phyloP scores from a whole-genome alignment of 495 filamentous ascomycete species.

The Penicillium salamii region DNA sequence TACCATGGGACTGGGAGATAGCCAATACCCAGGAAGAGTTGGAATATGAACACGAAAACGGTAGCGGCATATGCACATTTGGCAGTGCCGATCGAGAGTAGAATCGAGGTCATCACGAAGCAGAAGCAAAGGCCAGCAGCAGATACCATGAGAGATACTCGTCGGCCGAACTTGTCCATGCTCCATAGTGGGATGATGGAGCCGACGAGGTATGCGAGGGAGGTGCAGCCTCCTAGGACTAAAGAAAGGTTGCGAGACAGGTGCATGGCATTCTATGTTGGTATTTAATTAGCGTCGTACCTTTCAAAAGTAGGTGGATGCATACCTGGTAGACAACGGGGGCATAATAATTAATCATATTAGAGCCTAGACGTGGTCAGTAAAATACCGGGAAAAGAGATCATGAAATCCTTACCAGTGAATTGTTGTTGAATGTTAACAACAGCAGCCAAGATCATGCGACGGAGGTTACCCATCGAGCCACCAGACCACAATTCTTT shows the following conservation, averaged over 20 bases:
- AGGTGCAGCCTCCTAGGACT: constrained; percentile 50
- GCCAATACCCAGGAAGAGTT: constrained; percentile 47
- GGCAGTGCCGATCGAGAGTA: constrained; percentile 24
- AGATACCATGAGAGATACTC: constrained; percentile 47
- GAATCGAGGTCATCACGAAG: constrained; percentile 34
- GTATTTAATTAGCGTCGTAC: background rate
- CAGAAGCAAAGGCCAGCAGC: constrained; percentile 44
- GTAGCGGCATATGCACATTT: constrained; percentile 37
- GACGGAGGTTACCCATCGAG: constrained; percentile 37
- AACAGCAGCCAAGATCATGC: constrained; percentile 33
- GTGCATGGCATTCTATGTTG: constrained; percentile 39
- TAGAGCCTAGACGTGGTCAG: constrained; percentile 36
- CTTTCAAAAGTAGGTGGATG: background rate
- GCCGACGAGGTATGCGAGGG: constrained; percentile 35
- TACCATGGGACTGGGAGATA: constrained; percentile 50
- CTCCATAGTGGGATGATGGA: constrained; percentile 34
- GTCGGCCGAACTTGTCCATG: constrained; percentile 53
- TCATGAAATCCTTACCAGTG: constrained; percentile 16
- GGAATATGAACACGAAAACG: constrained; percentile 47
- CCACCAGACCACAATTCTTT: constrained; percentile 36
- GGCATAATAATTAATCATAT: constrained; percentile 52
- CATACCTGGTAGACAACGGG: constrained; percentile 42
- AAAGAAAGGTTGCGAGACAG: constrained; percentile 49
- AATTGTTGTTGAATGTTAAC: constrained; percentile 40
- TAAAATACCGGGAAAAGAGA: background rate